Conservation (phyloP, 768 basidiomycete genomes). For the Imleria badia region DNA sequence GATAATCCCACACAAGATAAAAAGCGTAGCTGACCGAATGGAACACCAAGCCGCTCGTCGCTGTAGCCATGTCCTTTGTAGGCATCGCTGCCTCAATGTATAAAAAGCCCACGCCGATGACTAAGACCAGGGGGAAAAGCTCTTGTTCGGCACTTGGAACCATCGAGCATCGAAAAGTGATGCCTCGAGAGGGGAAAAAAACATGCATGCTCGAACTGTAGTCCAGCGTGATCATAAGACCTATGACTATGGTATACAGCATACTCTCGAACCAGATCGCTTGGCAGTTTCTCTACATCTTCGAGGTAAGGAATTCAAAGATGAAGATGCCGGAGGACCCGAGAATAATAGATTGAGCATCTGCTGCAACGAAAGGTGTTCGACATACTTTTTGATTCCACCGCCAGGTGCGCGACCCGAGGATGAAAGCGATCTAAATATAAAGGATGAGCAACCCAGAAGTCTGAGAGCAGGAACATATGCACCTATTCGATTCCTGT, state of each 20-base stretch:
- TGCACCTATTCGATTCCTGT: conserved; percentile 65
- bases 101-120: conserved; percentile 61
- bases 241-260: conserved; percentile 60
- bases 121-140: conserved; percentile 63
- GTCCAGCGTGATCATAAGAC: conserved; percentile 70
- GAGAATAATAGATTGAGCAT: conserved; percentile 8
- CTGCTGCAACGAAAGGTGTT: conserved; percentile 3
- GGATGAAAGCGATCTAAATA: conserved; percentile 67
- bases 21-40: conserved; percentile 46
- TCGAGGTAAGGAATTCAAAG: conserved; percentile 58
- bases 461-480: conserved; percentile 37
- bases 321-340: conserved; percentile 58
- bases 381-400: conserved; percentile 84
- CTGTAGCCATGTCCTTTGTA: conserved; percentile 81
- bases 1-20: conserved; percentile 13
- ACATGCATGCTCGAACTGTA: conserved; percentile 50
- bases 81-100: conserved; percentile 92
- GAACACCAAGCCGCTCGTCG: conserved; percentile 67
- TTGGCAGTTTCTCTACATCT: conserved; percentile 54
- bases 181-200: neutral
- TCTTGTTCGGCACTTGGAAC: conserved; percentile 54
- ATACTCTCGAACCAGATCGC: conserved; percentile 66
- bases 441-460: neutral
- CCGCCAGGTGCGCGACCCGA: conserved; percentile 66
- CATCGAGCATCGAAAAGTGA: neutral